Evolutionary conservation across 495 filamentous ascomycete species (phyloP).

Genomic region (Clavariopsis aquatica): DNA sequence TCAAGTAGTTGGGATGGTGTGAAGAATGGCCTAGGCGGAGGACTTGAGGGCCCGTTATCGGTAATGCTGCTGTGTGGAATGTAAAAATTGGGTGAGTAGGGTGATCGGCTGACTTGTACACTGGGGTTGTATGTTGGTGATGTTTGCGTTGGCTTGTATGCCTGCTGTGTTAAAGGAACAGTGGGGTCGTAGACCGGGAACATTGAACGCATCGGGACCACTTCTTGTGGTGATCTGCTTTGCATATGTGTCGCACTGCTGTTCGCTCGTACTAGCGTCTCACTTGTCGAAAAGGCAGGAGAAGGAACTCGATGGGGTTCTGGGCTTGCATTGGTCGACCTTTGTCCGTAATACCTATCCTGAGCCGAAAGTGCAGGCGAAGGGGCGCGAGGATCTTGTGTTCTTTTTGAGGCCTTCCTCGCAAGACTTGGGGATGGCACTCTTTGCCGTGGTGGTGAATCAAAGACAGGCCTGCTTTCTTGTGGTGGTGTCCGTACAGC

Average conservation of each 20-base stretch:
- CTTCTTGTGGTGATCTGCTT: constrained; percentile 34
- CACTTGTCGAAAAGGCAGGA: constrained; percentile 33
- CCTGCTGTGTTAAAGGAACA: constrained; percentile 66
- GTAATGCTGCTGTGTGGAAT: constrained; percentile 33
- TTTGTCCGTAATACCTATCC: neutral
- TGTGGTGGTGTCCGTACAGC: constrained; percentile 27
- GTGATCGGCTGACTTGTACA: constrained; percentile 56
- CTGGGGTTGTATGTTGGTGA: constrained; percentile 57
- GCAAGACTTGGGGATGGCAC: constrained; percentile 10
- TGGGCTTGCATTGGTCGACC: constrained; percentile 19
- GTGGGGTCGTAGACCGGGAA: constrained; percentile 80
- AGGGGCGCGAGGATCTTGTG: constrained; percentile 12
- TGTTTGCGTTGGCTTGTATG: constrained; percentile 64
- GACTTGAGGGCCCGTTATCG: constrained; percentile 13
- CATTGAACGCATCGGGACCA: constrained; percentile 64
- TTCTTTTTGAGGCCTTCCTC: constrained; percentile 6
- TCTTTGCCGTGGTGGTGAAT: constrained; percentile 27
- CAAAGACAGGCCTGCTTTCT: constrained; percentile 25
- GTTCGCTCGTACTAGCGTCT: constrained; percentile 39
- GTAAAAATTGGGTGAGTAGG: constrained; percentile 53
- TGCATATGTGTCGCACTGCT: constrained; percentile 37
- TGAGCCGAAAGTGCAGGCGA: constrained; percentile 29
- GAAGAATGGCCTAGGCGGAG: constrained; percentile 28
- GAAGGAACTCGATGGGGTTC: constrained; percentile 30
- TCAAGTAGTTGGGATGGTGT: constrained; percentile 51